Base-by-base conservation (phyloP, 2,329 filamentous ascomycete genomes). In the Leptodontidium sp. region DNA sequence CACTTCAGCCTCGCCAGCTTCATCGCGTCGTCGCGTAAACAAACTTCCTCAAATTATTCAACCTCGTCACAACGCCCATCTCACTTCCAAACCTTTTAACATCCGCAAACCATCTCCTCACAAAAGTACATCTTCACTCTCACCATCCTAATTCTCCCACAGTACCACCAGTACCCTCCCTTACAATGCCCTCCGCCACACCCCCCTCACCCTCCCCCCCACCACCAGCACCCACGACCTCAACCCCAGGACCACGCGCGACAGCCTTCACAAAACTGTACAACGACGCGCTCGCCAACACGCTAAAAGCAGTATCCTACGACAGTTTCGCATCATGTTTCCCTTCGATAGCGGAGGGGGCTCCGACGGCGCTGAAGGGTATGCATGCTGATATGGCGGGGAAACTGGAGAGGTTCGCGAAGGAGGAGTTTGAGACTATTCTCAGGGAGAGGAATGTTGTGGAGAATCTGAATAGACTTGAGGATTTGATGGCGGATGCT, bases 311-410 rank as follows among this genome's bases (percentile, higher is more conserved):
- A 75, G 81, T 90, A 65, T 83, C 80, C 71, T 87, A 84, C 80
- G 82, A 85, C 61, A 87, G 87, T 77, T 86, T 90, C 73, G 84
- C 84, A 1, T 81, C 84, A 1, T 91, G 88, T 79, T 91, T 88
- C 77, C 88, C 88, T 53, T 88, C 85, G 24, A 81, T 90, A n/a
- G 84, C 86, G 21, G 76, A 79, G 49, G 80, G 82, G 70, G 83
- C 86, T 24, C 85, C 85, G 29, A 80, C 78, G 8, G 82, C 85
- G 47, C 80, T 90, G 74, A 81, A 80, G 70, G 82, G 84, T 71
- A 84, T 90, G 50, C 88, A 89, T 80, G 78, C 79, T 64, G 85
- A 87, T 76, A 87, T 90, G 85, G 84, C 88, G 12, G 84, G 83
- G 15, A 82, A 86, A 72, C 77, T 90, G 70, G 81, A 82, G 26